Conservation (phyloP, 768 basidiomycete species). For the Neoboletus subvelutipes region DNA sequence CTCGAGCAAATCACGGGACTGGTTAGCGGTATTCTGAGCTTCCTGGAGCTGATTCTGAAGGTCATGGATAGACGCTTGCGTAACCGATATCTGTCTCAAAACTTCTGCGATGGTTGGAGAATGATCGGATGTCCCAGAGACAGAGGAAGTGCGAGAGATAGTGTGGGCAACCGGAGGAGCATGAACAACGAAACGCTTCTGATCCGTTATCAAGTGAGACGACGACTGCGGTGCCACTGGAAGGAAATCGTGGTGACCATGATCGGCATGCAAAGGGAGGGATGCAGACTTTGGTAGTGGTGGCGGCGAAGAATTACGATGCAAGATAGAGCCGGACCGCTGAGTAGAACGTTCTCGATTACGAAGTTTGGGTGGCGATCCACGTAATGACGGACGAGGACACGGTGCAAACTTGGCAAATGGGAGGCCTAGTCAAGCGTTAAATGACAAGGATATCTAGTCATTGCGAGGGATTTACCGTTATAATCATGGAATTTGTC, state of each 20-base stretch:
- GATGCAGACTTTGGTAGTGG: slow-evolving; percentile 82
- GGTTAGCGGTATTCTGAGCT: slow-evolving; percentile 51
- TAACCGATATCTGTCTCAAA: slow-evolving; percentile 65
- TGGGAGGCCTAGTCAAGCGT: slow-evolving; percentile 42
- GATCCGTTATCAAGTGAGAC: slow-evolving; percentile 22
- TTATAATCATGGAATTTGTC: slow-evolving; percentile 68
- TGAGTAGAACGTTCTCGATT: slow-evolving; percentile 58
- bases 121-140: slow-evolving; percentile 47
- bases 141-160: slow-evolving; percentile 25
- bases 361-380: slow-evolving; percentile 54
- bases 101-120: slow-evolving; percentile 73
- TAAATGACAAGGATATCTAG: not conserved
- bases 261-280: slow-evolving; percentile 67
- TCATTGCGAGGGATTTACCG: slow-evolving; percentile 42
- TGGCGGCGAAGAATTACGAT: slow-evolving; percentile 73
- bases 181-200: slow-evolving; percentile 28
- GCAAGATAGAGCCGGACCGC: slow-evolving; percentile 35
- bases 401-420: slow-evolving; percentile 50
- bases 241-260: slow-evolving; percentile 30
- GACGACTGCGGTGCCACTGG: slow-evolving; percentile 27
- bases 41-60: slow-evolving; percentile 69
- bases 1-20: slow-evolving; percentile 67
- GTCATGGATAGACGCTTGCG: slow-evolving; percentile 63
- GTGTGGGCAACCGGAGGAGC: slow-evolving; percentile 26
- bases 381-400: slow-evolving; percentile 41